A percentile compares a stretch with the other conserved stretches of the same genome.
These are phyloP conservation scores for Tricholoma bakamatsutake DNA, from an alignment of 768 basidiomycete species.

Conservation along the genomic window DNA sequence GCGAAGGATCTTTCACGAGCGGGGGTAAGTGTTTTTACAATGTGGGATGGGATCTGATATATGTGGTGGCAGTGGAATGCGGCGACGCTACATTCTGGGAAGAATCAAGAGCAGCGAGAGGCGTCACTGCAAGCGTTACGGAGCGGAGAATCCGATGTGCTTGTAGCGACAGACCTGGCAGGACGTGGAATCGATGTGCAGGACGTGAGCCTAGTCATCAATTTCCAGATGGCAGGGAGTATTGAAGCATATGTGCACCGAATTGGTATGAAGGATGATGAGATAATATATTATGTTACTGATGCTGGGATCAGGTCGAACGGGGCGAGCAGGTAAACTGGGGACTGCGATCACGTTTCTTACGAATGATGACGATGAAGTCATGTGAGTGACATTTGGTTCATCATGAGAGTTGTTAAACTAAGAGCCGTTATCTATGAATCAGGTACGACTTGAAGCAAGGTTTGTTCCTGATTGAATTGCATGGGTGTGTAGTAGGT, in stretches of 20 bases:
- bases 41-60: conserved; percentile 1
- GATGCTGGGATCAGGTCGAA: conserved; percentile 59
- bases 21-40: conserved; percentile 41
- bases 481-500: conserved; percentile 4
- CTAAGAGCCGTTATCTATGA: conserved; percentile 10
- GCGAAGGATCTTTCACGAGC: conserved; percentile 89
- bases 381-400: conserved; percentile 62
- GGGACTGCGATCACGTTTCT: conserved; percentile 95
- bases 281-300: neutral
- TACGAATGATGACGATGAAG: conserved; percentile 93
- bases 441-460: conserved; percentile 92
- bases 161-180: conserved; percentile 96
- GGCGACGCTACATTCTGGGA: conserved; percentile 92
- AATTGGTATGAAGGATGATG: conserved; percentile 61
- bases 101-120: conserved; percentile 97
- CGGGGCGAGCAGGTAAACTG: conserved; percentile 95
- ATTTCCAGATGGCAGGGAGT: conserved; percentile 94
- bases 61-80: conserved; percentile 66
- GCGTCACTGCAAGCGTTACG: conserved; percentile 83
- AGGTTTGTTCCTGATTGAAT: conserved; percentile 39
- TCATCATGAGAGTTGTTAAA: no score
- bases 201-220: conserved; percentile 93
- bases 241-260: conserved; percentile 98
- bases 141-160: conserved; percentile 77
- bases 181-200: conserved; percentile 99